phyloP scores from a whole-genome alignment of 169 alveolate genomes.

The Ichthyophthirius multifiliis region DNA sequence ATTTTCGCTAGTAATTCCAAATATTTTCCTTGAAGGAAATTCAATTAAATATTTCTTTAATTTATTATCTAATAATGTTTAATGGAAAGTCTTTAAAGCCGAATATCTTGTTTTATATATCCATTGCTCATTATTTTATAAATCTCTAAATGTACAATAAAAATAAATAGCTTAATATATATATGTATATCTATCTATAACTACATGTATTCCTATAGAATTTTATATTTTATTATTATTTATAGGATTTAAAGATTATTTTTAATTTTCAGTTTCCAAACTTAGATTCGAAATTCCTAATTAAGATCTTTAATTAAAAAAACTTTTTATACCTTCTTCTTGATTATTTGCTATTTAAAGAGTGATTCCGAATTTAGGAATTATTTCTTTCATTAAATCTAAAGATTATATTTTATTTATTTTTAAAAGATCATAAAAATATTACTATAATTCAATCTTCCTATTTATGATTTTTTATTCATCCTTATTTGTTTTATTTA shows the following conservation, averaged over 20 bases:
- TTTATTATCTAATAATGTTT: background rate
- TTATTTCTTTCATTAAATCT: background rate
- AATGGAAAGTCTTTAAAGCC: background rate
- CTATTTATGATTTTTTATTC: background rate
- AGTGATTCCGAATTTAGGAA: no score
- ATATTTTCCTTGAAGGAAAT: slow-evolving; percentile 1
- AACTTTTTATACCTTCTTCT: no score
- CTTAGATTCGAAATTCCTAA: no score
- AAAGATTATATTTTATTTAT: background rate
- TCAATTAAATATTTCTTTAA: background rate
- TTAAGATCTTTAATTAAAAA: no score
- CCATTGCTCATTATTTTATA: background rate
- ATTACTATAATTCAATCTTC: background rate
- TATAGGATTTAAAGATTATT: no score
- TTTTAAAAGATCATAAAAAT: background rate
- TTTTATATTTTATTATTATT: no score
- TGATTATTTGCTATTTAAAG: no score
- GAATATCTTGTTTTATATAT: background rate
- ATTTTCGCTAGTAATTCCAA: background rate
- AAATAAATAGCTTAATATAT: background rate
- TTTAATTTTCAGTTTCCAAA: no score
- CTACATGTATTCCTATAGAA: no score
- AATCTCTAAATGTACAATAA: background rate
- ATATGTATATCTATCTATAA: background rate
- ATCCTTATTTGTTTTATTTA: background rate